Evolutionary conservation across 768 basidiomycete species (phyloP).

Genomic region (Lentinula raphanica): DNA sequence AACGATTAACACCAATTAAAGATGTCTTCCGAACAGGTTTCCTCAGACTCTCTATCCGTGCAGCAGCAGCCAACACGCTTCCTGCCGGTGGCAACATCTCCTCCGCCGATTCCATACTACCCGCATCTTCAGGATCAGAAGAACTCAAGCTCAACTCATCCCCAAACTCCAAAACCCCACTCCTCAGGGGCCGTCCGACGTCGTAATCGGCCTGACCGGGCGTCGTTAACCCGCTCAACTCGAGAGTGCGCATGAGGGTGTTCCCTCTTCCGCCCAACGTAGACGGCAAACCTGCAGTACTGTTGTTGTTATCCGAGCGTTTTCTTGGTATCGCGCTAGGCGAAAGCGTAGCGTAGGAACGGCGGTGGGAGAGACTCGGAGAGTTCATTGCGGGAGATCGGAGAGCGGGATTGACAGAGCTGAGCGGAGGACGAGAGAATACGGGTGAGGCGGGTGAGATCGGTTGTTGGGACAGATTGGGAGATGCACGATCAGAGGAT

Average conservation of each 20-base stretch:
- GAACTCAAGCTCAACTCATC: constrained; percentile 15
- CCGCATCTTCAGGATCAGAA: constrained; percentile 7
- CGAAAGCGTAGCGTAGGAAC: constrained; percentile 23
- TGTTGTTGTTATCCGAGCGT: constrained; percentile 28
- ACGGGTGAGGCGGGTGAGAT: neutral
- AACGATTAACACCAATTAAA: neutral
- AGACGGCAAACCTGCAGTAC: constrained; percentile 10
- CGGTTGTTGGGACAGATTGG: neutral
- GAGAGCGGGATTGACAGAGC: neutral
- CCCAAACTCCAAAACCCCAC: neutral
- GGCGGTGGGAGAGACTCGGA: constrained; percentile 18
- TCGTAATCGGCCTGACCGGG: no score
- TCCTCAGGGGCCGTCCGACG: no score
- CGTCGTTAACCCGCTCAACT: constrained; percentile 15
- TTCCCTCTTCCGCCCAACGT: constrained; percentile 12
- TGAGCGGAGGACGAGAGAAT: neutral
- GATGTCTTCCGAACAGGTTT: neutral
- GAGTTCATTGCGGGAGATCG: constrained; percentile 5
- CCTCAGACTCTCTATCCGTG: constrained; percentile 19
- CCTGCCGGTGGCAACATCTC: constrained; percentile 10
- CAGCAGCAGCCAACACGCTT: constrained; percentile 24
- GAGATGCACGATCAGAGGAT: neutral
- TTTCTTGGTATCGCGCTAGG: constrained; percentile 21
- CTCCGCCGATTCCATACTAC: constrained; percentile 7
- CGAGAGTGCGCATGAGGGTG: constrained; percentile 17